Evolutionary conservation across 2,329 filamentous ascomycete genomes (phyloP), one percentile per base, ranked within the genome.

Genomic region (Ustulina deusta): DNA sequence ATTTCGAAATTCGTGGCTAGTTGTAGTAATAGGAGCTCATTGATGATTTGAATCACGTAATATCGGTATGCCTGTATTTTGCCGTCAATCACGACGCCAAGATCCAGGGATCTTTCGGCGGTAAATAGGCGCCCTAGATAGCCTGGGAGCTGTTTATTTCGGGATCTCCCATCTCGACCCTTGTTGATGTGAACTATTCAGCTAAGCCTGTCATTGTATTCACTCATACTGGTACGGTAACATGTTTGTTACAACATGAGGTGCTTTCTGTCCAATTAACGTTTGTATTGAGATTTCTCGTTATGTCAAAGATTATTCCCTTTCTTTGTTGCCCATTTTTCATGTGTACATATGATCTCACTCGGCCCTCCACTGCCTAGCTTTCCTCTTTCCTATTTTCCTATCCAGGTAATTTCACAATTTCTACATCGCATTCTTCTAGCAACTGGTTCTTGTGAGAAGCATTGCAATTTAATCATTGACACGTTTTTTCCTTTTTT

Each of bases 71-170:
- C 9, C 11, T 59, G 32, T 52, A n/a, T 22, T 32, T 27, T 22
- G 2, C 10, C 29, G 15, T 49, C 5, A 29, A 17, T n/a, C 20
- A 11, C 49, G 20, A 42, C 38, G 38, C 25, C 27, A 36, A 44
- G 59, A n/a, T n/a, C 10, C 11, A 58, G 44, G 34, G 52, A 58
- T 40, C 11, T 57, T 10, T 51, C 15, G 61, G 59, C 61, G 61
- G 54, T 40, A 70, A 63, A 48, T 70, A 70, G 55, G 62, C 68
- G 65, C 68, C 62, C n/a, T n/a, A n/a, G n/a, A n/a, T n/a, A 51
- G 55, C 29, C 15, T 49, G 38, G 51, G 29, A 22, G 34, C 13
- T 27, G 42, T 38, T 52, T 46, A 40, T 52, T 34, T 25, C 27
- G 2, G 27, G 29, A 34, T 36, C 57, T 22, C 2, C 17, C 27